phyloP scores from a whole-genome alignment of 805 yeast genomes.

The Saccharomycopsis microspora region DNA sequence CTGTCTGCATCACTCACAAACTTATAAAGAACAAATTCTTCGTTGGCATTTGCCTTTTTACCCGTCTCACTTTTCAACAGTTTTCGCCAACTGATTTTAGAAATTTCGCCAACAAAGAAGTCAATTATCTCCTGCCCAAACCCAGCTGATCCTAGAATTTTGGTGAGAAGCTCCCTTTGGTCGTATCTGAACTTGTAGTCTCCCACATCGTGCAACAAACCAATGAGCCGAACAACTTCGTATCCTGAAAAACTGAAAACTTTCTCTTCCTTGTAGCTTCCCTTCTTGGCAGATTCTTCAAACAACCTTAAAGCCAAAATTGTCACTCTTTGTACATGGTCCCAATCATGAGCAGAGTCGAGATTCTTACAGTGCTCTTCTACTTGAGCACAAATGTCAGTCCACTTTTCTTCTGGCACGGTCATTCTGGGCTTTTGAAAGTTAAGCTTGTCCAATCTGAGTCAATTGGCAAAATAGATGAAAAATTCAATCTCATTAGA shows the following conservation, averaged over 20 bases:
- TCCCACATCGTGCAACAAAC: slow-evolving; percentile 13
- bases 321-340: slow-evolving; percentile 11
- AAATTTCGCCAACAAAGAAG: not conserved
- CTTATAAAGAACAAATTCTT: slow-evolving; percentile 1
- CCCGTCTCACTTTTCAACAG: not conserved
- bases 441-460: not conserved
- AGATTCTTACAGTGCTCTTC: slow-evolving; percentile 7
- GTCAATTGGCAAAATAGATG: not conserved
- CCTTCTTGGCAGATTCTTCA: not conserved
- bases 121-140: slow-evolving; percentile 1
- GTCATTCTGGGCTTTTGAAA: not conserved
- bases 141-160: slow-evolving; percentile 1
- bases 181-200: slow-evolving; percentile 14
- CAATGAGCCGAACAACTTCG: slow-evolving; percentile 8
- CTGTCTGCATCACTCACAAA: slow-evolving; percentile 30
- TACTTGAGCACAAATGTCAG: not conserved
- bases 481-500: not conserved
- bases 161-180: slow-evolving; percentile 2
- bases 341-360: slow-evolving; percentile 14
- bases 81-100: slow-evolving; percentile 9
- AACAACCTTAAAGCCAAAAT: slow-evolving; percentile 4
- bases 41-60: not conserved
- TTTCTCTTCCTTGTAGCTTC: not conserved
- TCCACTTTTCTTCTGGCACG: not conserved
- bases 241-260: not conserved